These are phyloP conservation scores for Cyclotella atomus DNA, from an alignment of 108 stramenopile species.

Conservation along the genomic window DNA sequence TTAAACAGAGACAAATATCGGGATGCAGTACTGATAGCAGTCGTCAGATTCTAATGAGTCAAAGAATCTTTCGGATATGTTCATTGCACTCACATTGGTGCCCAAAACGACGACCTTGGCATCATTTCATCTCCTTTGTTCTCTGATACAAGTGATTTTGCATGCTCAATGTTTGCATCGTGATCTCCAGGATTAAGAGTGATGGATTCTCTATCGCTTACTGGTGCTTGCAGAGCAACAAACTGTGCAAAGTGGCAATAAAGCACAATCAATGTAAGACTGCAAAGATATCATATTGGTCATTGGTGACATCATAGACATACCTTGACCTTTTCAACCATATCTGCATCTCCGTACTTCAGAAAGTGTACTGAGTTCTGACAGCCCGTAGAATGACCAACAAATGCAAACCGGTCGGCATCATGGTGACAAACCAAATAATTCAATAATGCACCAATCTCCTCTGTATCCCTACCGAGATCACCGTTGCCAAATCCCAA, in stretches of 20 bases:
- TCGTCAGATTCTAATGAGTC: background rate
- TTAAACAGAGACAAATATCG: constrained; percentile 83
- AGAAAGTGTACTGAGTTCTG: constrained; percentile 90
- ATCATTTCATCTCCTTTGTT: constrained; percentile 86
- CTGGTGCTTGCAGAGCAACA: constrained; percentile 92
- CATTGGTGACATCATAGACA: constrained; percentile 2
- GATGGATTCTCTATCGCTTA: constrained; percentile 88
- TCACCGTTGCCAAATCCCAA: constrained; percentile 84
- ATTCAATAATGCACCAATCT: constrained; percentile 56
- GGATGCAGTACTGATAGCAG: constrained; percentile 63
- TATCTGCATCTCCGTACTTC: constrained; percentile 53
- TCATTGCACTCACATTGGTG: constrained; percentile 67
- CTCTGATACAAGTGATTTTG: constrained; percentile 45
- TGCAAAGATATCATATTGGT: too few species aligned
- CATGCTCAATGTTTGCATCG: constrained; percentile 50
- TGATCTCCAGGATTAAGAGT: constrained; percentile 39
- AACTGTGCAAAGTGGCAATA: constrained; percentile 14
- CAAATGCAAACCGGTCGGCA: constrained; percentile 68
- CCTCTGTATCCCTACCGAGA: constrained; percentile 66
- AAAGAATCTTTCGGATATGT: background rate
- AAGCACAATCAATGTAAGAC: background rate
- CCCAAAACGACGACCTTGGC: constrained; percentile 88
- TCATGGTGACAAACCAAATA: constrained; percentile 64
- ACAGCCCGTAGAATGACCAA: constrained; percentile 95
- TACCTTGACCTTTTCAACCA: constrained; percentile 51